Evolutionary conservation across 2,329 filamentous ascomycete species (phyloP).

Genomic region (Conoideocrella luteorostrata): DNA sequence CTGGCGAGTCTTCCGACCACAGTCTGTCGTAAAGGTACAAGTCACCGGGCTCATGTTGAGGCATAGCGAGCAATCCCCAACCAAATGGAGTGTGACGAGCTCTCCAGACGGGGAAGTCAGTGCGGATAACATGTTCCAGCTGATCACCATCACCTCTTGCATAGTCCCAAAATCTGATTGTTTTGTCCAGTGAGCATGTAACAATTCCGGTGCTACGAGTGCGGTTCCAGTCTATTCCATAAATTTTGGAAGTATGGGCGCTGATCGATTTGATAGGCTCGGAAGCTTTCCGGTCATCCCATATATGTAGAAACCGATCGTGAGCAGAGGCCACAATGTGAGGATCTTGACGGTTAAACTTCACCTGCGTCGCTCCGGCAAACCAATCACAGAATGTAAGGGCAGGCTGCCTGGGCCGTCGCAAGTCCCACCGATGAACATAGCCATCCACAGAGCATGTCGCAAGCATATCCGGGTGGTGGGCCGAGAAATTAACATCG

Average conservation of each 20-base stretch:
- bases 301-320: slow-evolving; percentile 79
- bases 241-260: slow-evolving; percentile 89
- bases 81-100: slow-evolving; percentile 89
- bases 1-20: slow-evolving; percentile 35
- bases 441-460: slow-evolving; percentile 92
- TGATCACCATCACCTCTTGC: slow-evolving; percentile 51
- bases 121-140: slow-evolving; percentile 71
- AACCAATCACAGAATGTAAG: slow-evolving; percentile 89
- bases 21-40: slow-evolving; percentile 76
- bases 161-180: slow-evolving; percentile 92
- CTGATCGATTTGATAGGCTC: slow-evolving; percentile 76
- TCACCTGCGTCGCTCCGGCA: slow-evolving; percentile 88
- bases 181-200: slow-evolving; percentile 86
- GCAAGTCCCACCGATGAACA: slow-evolving; percentile 86
- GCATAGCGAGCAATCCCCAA: slow-evolving; percentile 80
- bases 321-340: slow-evolving; percentile 86
- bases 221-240: slow-evolving; percentile 91
- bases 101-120: slow-evolving; percentile 83
- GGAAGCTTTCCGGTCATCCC: slow-evolving; percentile 78
- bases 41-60: slow-evolving; percentile 78
- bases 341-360: slow-evolving; percentile 85
- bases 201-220: slow-evolving; percentile 64
- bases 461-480: slow-evolving; percentile 81
- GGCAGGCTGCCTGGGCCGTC: slow-evolving; percentile 64
- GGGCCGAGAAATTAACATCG: slow-evolving; percentile 92